Evolutionary conservation across 495 filamentous ascomycete species (phyloP), one percentile per base, ranked within the genome.

Genomic region (Daldinia concentrica): DNA sequence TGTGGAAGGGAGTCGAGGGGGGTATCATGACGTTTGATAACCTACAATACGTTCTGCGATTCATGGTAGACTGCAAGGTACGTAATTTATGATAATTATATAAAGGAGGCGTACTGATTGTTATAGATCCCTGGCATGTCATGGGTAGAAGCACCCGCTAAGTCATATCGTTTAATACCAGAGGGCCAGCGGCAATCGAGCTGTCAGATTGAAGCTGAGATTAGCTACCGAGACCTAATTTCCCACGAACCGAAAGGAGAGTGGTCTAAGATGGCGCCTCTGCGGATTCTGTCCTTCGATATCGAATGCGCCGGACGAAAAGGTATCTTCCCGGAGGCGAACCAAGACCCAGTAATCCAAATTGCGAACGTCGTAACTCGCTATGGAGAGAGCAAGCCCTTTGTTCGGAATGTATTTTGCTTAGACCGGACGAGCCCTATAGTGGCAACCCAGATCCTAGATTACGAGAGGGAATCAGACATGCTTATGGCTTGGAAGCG

Each of bases 301-400:
- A 99, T 99, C 71, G 95, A 99, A 78, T 99, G 95, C 77, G 96
- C 95, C 66, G 95, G 95, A 27, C 92, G 95, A 69, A 97, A 98
- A 79, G 95, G 95, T 41, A 90, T 99, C 76, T 99, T 99, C 77
- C 95, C 95, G 4, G 95, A 98, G 80, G 87, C 96, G 22, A 86
- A 93, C 66, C 80, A 92, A 27, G 95, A 99, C 77, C 93, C 94
- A 0, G 95, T 99, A 59, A 99, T 99, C 68, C 95, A 99, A 77
- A 99, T 99, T 66, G 95, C 96, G 36, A 98, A 97, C 74, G 87
- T 98, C n/a, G 93, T 99, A 14, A 98, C 95, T 30, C 86, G 91
- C 74, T 97, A 97, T 72, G 95, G 95, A 84, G 96, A 98, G 72
- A 87, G 91, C 59, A 98, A 98, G 77, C 93, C 95, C 0, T 99